Evolutionary conservation across 2,329 filamentous ascomycete species (phyloP).

Genomic region (Claviceps sp.): DNA sequence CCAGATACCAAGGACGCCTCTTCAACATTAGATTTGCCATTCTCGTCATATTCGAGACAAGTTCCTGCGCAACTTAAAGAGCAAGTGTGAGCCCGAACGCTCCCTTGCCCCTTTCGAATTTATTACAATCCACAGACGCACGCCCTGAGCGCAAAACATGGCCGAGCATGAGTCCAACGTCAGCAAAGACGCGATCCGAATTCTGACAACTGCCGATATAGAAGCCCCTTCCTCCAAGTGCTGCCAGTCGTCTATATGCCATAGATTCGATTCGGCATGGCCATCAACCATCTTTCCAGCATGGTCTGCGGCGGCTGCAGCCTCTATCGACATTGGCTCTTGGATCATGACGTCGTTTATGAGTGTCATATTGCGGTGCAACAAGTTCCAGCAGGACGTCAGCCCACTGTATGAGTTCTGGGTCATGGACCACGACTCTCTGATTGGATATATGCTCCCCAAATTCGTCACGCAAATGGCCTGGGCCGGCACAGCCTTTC

Average conservation of each 20-base stretch:
- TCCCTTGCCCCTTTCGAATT: too few relatives aligned
- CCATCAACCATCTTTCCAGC: neutral
- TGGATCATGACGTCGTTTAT: slow-evolving; percentile 6
- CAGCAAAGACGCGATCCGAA: neutral
- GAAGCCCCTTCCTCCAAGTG: neutral
- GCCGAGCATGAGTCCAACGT: neutral
- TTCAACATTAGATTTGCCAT: neutral
- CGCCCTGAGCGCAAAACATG: neutral
- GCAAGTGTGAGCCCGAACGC: neutral
- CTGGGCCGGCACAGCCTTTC: slow-evolving; percentile 12
- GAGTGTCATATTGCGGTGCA: slow-evolving; percentile 13
- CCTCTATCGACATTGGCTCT: neutral
- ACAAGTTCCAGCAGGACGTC: slow-evolving; percentile 12
- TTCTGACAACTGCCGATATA: neutral
- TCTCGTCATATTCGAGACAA: neutral
- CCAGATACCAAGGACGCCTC: neutral
- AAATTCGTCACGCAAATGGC: slow-evolving; percentile 10
- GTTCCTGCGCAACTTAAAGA: neutral
- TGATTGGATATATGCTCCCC: slow-evolving; percentile 15
- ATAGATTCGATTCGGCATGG: neutral
- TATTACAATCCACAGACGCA: neutral
- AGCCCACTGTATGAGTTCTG: slow-evolving; percentile 12
- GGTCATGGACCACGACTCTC: slow-evolving; percentile 10
- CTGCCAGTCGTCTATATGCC: neutral
- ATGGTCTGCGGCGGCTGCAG: neutral